phyloP scores from a whole-genome alignment of 768 basidiomycete species.

The Rhizopogon vesiculosus region DNA sequence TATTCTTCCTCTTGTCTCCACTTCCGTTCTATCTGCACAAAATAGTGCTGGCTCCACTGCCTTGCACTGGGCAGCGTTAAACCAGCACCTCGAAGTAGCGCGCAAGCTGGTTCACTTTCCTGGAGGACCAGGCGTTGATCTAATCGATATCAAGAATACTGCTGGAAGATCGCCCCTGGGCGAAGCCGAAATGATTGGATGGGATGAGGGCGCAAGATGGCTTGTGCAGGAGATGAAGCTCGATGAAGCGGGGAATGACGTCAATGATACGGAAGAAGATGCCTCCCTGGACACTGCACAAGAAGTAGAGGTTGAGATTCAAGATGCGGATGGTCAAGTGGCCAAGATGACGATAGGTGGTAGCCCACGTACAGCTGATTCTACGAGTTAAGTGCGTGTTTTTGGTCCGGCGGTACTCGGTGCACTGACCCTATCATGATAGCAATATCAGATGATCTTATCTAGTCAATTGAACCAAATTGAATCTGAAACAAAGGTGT shows the following conservation, averaged over 20 bases:
- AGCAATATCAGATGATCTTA: neutral
- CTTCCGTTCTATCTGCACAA: constrained; percentile 51
- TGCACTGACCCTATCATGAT: neutral
- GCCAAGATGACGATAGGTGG: constrained; percentile 53
- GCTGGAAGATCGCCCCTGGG: constrained; percentile 74
- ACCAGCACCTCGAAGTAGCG: constrained; percentile 63
- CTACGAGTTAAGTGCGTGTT: neutral
- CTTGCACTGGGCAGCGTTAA: constrained; percentile 89
- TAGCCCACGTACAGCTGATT: neutral
- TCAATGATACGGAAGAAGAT: constrained; percentile 27
- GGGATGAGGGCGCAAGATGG: constrained; percentile 84
- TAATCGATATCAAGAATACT: constrained; percentile 74
- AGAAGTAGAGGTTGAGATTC: constrained; percentile 63
- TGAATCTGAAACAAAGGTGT: neutral
- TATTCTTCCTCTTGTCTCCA: constrained; percentile 56
- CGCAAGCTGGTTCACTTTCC: constrained; percentile 56
- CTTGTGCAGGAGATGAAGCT: constrained; percentile 79
- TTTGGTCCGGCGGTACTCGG: neutral
- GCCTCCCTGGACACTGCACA: constrained; percentile 26
- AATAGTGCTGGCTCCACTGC: constrained; percentile 79
- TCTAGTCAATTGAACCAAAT: neutral
- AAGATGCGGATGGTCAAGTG: constrained; percentile 66
- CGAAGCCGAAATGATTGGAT: constrained; percentile 74
- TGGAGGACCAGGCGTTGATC: constrained; percentile 53
- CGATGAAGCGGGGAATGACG: constrained; percentile 41